These are phyloP conservation scores for Remersonia thermophila DNA, from an alignment of 2,329 filamentous ascomycete species.

Conservation along the genomic window DNA sequence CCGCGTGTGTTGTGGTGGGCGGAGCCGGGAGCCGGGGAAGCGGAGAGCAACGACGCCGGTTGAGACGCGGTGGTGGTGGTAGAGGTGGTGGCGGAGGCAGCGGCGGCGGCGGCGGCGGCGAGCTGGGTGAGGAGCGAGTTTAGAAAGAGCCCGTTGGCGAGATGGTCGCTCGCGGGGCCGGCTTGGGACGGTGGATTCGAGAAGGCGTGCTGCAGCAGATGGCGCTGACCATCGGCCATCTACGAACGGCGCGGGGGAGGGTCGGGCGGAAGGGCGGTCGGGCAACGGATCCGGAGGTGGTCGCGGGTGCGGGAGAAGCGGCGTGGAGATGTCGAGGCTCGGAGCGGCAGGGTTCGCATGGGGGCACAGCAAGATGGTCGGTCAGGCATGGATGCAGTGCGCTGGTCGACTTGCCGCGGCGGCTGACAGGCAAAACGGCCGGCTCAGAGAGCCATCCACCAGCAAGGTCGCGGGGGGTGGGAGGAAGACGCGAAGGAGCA, in stretches of 20 bases:
- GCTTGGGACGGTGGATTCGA: conserved; percentile 47
- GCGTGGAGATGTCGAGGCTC: conserved; percentile 13
- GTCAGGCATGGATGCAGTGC: conserved; percentile 19
- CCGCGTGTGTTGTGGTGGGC: conserved; percentile 27
- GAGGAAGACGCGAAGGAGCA: not conserved
- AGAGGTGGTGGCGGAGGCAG: conserved; percentile 20
- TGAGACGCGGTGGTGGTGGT: conserved; percentile 6
- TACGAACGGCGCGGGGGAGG: conserved; percentile 28
- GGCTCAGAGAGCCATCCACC: conserved; percentile 17
- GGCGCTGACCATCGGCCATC: conserved; percentile 59
- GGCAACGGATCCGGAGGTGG: too few relatives aligned
- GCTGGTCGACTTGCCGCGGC: conserved; percentile 12
- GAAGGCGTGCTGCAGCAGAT: conserved; percentile 47
- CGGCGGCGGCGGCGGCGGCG: conserved; percentile 18
- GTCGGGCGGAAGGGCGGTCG: not conserved
- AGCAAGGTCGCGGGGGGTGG: conserved; percentile 1
- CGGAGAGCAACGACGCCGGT: conserved; percentile 15
- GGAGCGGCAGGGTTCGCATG: conserved; percentile 20
- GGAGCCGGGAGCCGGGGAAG: conserved; percentile 20
- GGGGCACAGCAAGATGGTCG: conserved; percentile 14
- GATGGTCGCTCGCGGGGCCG: conserved; percentile 34
- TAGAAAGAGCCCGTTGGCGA: conserved; percentile 22
- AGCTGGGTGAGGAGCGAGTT: conserved; percentile 25
- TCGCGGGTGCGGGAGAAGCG: not conserved
- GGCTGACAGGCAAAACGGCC: conserved; percentile 6